These are phyloP conservation scores for Colletotrichum sp. DNA, from an alignment of 2,329 filamentous ascomycete species.

Conservation along the genomic window DNA sequence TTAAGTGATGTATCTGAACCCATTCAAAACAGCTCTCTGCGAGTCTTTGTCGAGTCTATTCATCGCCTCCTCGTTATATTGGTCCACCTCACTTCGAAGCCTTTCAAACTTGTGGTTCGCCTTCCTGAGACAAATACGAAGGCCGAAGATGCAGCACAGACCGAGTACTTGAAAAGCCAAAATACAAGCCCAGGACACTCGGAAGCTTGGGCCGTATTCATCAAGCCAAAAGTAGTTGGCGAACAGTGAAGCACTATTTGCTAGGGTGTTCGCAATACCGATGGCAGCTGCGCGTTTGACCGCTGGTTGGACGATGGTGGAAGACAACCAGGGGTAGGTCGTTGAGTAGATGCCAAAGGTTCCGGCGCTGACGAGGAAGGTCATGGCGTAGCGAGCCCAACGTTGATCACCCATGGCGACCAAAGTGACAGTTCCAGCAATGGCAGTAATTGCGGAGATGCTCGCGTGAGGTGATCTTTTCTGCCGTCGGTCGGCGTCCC, in stretches of 20 bases:
- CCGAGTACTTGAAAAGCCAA: slow-evolving; percentile 16
- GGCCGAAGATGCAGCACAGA: slow-evolving; percentile 23
- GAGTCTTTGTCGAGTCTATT: not conserved
- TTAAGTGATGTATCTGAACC: not conserved
- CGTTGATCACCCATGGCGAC: not conserved
- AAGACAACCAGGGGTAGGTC: slow-evolving; percentile 24
- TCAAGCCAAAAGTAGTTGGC: slow-evolving; percentile 26
- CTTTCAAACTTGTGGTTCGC: slow-evolving; percentile 17
- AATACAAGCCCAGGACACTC: not conserved
- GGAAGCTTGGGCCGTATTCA: slow-evolving; percentile 19
- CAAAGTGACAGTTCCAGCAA: not conserved
- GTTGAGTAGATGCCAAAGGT: slow-evolving; percentile 19
- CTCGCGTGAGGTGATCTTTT: not conserved
- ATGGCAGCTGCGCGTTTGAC: slow-evolving; percentile 21
- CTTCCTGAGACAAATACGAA: slow-evolving; percentile 22
- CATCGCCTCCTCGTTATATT: not conserved
- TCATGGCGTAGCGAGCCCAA: slow-evolving; percentile 14
- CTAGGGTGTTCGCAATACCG: slow-evolving; percentile 25
- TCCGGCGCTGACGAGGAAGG: slow-evolving; percentile 15
- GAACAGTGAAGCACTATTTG: slow-evolving; percentile 24
- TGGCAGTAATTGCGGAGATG: not conserved
- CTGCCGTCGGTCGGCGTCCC: not conserved
- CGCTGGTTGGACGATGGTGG: slow-evolving; percentile 21
- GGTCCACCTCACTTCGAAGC: not conserved
- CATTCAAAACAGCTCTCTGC: not conserved